Evolutionary conservation across 192 early-diverging fungal species (phyloP), one percentile per base, ranked within the genome.

Genomic region (Mortierella hygrophila): DNA sequence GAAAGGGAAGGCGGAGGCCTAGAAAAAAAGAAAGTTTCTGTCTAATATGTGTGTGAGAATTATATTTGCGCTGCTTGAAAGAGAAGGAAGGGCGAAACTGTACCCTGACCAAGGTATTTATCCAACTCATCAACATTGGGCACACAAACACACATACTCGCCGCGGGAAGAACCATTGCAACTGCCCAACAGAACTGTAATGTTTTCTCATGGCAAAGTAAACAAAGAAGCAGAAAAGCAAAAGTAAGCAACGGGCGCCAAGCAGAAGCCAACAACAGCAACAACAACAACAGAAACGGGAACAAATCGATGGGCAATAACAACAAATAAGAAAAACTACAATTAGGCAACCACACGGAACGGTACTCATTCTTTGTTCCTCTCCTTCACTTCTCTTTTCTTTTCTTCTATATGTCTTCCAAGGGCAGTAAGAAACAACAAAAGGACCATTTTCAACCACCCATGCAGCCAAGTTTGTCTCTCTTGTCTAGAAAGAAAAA

Each of bases 181-280:
- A 65, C 26, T 15, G 60, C 60, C 60, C 60, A 65, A 65, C 60
- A 65, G 29, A 32, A 65, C n/a, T 60, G 55, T 60, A 60, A 60
- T 26, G 4, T 11, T 26, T n/a, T 26, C n/a, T 10, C 21, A 60
- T 1, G 44, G 0, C 37, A 70, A 26, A 35, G 63, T 37, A 78
- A 44, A 49, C 16, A 52, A 49, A 42, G n/a, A 46, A 2, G 8
- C 23, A 21, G 4, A 41, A 0, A 11, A 4, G 41, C 20, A 44
- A 65, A 41, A n/a, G 60, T 23, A 38, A 74, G 37, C 15, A 76
- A 76, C 16, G 65, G 65, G 41, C 40, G 44, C 46, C 20, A 10
- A 15, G 18, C 20, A 76, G 5, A 41, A 21, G 6, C 74, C 41
- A 41, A 20, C 49, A 21, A 3, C 47, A 52, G 1, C 4, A 20